These are phyloP conservation scores for Wickerhamomyces silvicola DNA, from an alignment of 805 yeast genomes.

Conservation along the genomic window DNA sequence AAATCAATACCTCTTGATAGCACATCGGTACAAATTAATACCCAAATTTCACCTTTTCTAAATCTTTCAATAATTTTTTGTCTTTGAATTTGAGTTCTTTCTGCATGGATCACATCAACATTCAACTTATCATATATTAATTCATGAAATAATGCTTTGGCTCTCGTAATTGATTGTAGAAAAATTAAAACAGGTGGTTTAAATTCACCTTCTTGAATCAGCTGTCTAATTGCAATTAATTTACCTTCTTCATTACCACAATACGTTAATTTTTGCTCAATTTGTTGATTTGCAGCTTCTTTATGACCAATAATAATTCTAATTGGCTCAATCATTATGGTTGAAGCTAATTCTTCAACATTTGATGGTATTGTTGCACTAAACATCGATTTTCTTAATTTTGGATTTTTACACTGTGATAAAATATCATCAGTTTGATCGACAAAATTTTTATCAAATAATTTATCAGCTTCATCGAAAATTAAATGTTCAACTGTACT, in stretches of 20 bases:
- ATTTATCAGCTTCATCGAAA: slow-evolving; percentile 93
- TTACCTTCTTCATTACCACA: slow-evolving; percentile 97
- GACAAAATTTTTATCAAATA: slow-evolving; percentile 80
- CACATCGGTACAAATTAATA: slow-evolving; percentile 92
- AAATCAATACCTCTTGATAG: slow-evolving; percentile 96
- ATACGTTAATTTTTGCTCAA: slow-evolving; percentile 76
- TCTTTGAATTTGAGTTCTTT: slow-evolving; percentile 83
- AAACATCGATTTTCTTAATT: slow-evolving; percentile 62
- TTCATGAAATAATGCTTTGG: slow-evolving; percentile 93
- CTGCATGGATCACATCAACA: slow-evolving; percentile 95
- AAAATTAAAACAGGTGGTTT: slow-evolving; percentile 91
- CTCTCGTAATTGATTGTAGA: slow-evolving; percentile 86
- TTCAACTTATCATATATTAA: slow-evolving; percentile 84
- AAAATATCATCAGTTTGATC: slow-evolving; percentile 87
- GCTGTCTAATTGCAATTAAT: slow-evolving; percentile 80
- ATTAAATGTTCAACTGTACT: slow-evolving; percentile 65
- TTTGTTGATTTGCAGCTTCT: slow-evolving; percentile 82
- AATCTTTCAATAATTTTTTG: slow-evolving; percentile 78
- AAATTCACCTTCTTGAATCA: slow-evolving; percentile 77
- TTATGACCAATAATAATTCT: slow-evolving; percentile 88
- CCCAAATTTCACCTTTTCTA: slow-evolving; percentile 91
- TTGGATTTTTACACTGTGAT: slow-evolving; percentile 36
- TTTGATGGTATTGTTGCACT: slow-evolving; percentile 95
- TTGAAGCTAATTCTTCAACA: slow-evolving; percentile 80
- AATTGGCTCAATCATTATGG: slow-evolving; percentile 71